Evolutionary conservation across 305 asterid genomes (phyloP), one percentile per base, ranked within the genome.

Genomic region (Solanum aculeatissimum): DNA sequence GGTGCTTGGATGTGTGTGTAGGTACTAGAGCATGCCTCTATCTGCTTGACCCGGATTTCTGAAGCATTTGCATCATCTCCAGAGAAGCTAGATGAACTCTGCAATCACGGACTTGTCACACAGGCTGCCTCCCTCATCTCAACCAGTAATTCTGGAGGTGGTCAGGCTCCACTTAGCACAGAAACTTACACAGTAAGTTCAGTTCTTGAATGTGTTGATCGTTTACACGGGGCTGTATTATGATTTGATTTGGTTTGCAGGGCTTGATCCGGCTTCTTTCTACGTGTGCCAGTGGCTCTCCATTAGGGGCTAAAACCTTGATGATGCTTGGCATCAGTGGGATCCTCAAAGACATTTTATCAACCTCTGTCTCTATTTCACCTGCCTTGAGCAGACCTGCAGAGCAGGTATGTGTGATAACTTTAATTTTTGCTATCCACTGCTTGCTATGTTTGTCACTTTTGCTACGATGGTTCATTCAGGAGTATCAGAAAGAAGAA

Each of bases 1-100:
- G 47, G 65, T 51, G 42, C 82, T 77, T 77, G 82, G 47, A 51
- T 77, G 16, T 27, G 80, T 87, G 82, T 80, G 78, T 87, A 97
- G 99, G 99, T 97, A 87, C 89, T 95, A 77, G 99, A 97, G 85
- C 94, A 94, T 88, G 99, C 99, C 83, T 97, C 99, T 65, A 92
- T 97, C 83, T 95, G 99, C 90, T 88, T 97, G 92, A 95, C 99
- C 1, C 93, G 99, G 86, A 97, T 97, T 87, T 98, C 99, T 7
- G 99, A 97, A 92, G 93, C 99, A 75, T 97, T 97, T 92, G 94
- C 99, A 83, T 91, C 97, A 13, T 92, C 97, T 21, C 94, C 99
- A 5, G 98, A 97, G 78, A 94, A 93, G 92, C 97, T 97, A 54
- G 99, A 94, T 86, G 98, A 93, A 78, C 96, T 97, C 83, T 94